Evolutionary conservation across 2,329 filamentous ascomycete genomes (phyloP).

Genomic region (Trichoderma sp.): DNA sequence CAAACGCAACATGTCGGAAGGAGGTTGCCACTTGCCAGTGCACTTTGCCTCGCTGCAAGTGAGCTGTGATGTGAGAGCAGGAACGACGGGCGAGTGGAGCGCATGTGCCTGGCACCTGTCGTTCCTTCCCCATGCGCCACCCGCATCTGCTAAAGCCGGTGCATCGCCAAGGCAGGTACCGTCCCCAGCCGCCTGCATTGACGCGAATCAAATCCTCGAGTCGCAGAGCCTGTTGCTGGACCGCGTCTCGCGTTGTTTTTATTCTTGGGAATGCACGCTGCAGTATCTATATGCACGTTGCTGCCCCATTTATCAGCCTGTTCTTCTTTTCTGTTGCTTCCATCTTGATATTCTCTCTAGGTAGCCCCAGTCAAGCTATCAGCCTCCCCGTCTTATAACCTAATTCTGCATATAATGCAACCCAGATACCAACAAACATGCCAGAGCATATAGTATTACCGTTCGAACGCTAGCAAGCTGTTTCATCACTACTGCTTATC

Average conservation of each 20-base stretch:
- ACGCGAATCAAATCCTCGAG: neutral
- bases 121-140: neutral
- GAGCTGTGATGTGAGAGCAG: neutral
- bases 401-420: neutral
- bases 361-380: neutral
- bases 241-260: neutral
- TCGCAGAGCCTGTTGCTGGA: neutral
- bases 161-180: neutral
- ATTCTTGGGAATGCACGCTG: neutral
- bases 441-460: neutral
- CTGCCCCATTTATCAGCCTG: neutral
- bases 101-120: neutral
- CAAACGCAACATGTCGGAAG: conserved; percentile 8
- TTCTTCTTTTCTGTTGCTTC: neutral
- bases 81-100: neutral
- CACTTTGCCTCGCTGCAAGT: neutral
- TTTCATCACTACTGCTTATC: neutral
- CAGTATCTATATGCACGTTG: neutral
- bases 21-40: neutral
- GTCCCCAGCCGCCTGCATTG: neutral
- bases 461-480: neutral
- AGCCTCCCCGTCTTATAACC: neutral
- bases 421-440: neutral
- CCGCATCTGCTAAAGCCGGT: neutral
- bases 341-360: neutral